Percentiles rank a stretch among this genome's conserved stretches.
Conservation (phyloP, 1,139 yeast species). For the Zygotorulaspora mrakii region DNA sequence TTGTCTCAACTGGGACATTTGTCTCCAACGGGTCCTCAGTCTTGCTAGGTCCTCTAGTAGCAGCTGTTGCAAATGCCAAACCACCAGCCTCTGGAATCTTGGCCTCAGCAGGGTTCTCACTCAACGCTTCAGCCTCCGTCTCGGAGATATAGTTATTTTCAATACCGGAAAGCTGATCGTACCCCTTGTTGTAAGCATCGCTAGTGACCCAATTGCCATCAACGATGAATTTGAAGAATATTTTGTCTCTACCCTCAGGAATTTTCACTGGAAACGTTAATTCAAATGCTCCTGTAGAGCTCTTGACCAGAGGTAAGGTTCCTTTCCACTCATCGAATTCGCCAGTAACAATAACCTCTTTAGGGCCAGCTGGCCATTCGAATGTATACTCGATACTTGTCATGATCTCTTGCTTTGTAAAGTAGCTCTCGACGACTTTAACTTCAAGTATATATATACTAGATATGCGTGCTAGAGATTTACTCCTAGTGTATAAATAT, state of each 20-base stretch:
- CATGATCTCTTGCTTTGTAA: neutral
- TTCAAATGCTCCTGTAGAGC: constrained; percentile 56
- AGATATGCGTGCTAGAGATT: too few relatives aligned
- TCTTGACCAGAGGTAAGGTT: constrained; percentile 54
- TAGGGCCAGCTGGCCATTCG: constrained; percentile 68
- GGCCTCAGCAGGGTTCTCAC: constrained; percentile 32
- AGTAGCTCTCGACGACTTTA: too few relatives aligned
- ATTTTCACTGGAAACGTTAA: constrained; percentile 51
- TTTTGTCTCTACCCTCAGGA: constrained; percentile 40
- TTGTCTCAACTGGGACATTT: constrained; percentile 25
- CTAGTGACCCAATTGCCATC: constrained; percentile 68
- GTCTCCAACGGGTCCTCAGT: too few relatives aligned
- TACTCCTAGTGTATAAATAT: too few relatives aligned
- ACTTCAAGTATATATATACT: too few relatives aligned
- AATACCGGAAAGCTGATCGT: constrained; percentile 52
- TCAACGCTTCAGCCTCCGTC: constrained; percentile 29
- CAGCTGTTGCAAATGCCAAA: constrained; percentile 4
- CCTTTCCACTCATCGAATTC: constrained; percentile 73
- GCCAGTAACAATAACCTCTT: constrained; percentile 69
- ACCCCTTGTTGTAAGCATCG: constrained; percentile 42
- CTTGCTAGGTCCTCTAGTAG: too few relatives aligned
- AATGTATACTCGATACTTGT: constrained; percentile 23
- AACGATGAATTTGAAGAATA: constrained; percentile 66
- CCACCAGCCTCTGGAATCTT: constrained; percentile 57
- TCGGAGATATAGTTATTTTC: constrained; percentile 55